Percentiles rank a stretch among this genome's conserved stretches.
Evolutionary conservation across 2,329 filamentous ascomycete genomes (phyloP).

Genomic region (Bertia moriformis): DNA sequence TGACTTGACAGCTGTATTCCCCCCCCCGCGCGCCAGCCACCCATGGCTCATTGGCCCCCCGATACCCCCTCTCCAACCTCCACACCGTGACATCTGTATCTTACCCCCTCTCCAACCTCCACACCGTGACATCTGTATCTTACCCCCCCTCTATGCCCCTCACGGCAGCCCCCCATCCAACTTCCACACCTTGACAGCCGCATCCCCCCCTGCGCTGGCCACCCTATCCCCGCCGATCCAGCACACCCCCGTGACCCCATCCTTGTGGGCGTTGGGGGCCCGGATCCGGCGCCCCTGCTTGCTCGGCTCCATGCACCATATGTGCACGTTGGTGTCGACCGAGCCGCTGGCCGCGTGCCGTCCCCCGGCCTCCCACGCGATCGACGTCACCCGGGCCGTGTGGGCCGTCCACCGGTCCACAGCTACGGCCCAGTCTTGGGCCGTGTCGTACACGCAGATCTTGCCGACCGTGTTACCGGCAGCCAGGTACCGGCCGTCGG

Average conservation of each 20-base stretch:
- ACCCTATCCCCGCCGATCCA: slow-evolving; percentile 62
- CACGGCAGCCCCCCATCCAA: no score
- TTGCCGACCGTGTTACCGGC: slow-evolving; percentile 75
- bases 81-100: no score
- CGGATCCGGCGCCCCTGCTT: slow-evolving; percentile 77
- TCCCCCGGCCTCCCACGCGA: slow-evolving; percentile 64
- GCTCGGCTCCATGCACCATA: slow-evolving; percentile 62
- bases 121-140: no score
- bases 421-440: slow-evolving; percentile 52
- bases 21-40: no score
- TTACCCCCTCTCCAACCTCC: no score
- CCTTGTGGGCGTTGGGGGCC: slow-evolving; percentile 81
- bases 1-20: no score
- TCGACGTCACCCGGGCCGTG: slow-evolving; percentile 38
- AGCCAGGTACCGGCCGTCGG: slow-evolving; percentile 62
- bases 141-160: no score
- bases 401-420: slow-evolving; percentile 60
- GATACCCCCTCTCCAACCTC: neutral
- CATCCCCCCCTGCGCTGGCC: slow-evolving; percentile 72
- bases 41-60: no score
- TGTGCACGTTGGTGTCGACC: slow-evolving; percentile 80
- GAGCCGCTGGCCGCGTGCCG: slow-evolving; percentile 72
- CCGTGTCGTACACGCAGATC: slow-evolving; percentile 66
- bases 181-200: slow-evolving; percentile 78
- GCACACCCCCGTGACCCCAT: slow-evolving; percentile 75